Evolutionary conservation across 2,329 filamentous ascomycete genomes (phyloP).

Genomic region (Chrysoporthe puriensis): DNA sequence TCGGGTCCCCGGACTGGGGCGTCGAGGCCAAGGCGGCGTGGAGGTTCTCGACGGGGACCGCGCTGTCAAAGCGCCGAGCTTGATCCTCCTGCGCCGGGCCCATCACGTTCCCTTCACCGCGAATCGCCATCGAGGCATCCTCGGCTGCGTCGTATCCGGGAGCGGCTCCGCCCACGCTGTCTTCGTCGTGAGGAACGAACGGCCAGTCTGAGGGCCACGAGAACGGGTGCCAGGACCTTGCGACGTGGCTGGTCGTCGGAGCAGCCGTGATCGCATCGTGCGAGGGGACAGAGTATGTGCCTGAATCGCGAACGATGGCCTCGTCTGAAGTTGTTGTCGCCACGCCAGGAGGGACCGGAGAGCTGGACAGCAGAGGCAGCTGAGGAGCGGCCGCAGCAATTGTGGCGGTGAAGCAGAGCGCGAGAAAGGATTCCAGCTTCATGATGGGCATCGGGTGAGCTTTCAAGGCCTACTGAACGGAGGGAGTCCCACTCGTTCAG

Average conservation of each 20-base stretch:
- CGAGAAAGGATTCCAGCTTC: not conserved
- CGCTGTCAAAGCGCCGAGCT: not conserved
- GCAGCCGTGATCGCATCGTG: not conserved
- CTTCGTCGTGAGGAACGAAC: conserved; percentile 3
- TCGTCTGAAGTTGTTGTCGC: not conserved
- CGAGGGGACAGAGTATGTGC: not conserved
- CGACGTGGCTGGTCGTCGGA: not conserved
- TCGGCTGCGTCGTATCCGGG: not conserved
- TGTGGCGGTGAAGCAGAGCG: conserved; percentile 1
- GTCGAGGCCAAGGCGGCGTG: not conserved
- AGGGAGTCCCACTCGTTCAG: not conserved
- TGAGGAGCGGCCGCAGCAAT: not conserved
- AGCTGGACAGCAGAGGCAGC: not conserved
- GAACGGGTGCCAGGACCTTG: conserved; percentile 9
- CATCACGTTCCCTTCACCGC: not conserved
- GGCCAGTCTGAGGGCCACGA: conserved; percentile 6
- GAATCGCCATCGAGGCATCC: not conserved
- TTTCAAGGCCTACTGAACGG: not conserved
- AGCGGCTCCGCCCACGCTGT: not conserved
- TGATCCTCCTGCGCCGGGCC: not conserved
- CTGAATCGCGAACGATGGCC: not conserved
- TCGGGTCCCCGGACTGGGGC: not conserved
- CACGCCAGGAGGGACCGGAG: not conserved
- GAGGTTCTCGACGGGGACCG: not conserved
- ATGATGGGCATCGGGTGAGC: not conserved